Conservation (phyloP, 768 basidiomycete genomes). For the Multifurca ochricompacta region DNA sequence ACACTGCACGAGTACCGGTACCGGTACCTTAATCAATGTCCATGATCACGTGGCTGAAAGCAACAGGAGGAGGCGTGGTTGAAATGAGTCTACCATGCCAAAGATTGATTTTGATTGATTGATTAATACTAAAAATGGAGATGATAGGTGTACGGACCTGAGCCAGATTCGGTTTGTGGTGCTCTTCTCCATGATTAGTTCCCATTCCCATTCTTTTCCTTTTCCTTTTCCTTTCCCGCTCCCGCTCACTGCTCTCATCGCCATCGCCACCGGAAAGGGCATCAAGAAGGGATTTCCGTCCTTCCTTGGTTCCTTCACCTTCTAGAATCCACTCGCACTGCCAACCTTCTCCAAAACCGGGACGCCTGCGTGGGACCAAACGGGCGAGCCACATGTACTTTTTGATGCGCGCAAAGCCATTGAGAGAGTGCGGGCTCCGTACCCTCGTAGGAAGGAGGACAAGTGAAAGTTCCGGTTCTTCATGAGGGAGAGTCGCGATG, state of each 20-base stretch:
- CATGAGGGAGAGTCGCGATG: constrained; percentile 27
- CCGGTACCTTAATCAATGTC: background rate
- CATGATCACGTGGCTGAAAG: background rate
- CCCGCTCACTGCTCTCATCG: too few relatives aligned
- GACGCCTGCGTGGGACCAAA: constrained; percentile 28
- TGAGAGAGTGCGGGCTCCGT: constrained; percentile 51
- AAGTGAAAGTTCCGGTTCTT: constrained; percentile 37
- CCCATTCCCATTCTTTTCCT: constrained; percentile 41
- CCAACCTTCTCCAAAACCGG: constrained; percentile 59
- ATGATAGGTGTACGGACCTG: constrained; percentile 34
- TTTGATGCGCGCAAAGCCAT: constrained; percentile 51
- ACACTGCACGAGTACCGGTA: too few relatives aligned
- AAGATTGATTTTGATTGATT: background rate
- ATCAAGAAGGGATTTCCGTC: constrained; percentile 46
- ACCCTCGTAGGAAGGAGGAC: constrained; percentile 40
- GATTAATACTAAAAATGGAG: background rate
- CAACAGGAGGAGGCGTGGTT: background rate
- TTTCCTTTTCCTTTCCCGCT: too few relatives aligned
- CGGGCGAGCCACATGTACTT: constrained; percentile 62
- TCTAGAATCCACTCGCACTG: constrained; percentile 75
- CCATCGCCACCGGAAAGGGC: constrained; percentile 39
- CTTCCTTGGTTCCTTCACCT: constrained; percentile 67
- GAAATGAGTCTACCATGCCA: constrained; percentile 3
- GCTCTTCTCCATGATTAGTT: constrained; percentile 56
- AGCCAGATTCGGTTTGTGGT: constrained; percentile 55